Evolutionary conservation across 164 flowering plant species (phyloP), one percentile per base, ranked within the genome.

Genomic region (Vitis amurensis): DNA sequence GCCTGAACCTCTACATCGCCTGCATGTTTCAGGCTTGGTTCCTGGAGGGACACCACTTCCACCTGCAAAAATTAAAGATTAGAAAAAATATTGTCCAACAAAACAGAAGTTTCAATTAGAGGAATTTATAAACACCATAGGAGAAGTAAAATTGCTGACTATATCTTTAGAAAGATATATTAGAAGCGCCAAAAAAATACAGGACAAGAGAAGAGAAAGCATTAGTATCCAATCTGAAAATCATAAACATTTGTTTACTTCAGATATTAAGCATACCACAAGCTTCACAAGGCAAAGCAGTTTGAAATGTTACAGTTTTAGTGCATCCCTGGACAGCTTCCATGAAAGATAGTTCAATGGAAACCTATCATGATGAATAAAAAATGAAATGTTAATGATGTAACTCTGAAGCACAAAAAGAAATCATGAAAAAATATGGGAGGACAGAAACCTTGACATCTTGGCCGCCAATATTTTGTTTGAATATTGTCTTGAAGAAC

Each of bases 31-130:
- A 53, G 97, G 98, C 69, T 76, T 87, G 5, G 93, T 88, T 69
- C 99, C 99, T 80, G 98, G 97, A 77, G 98, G 98, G 63, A 95
- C 98, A 68, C 99, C 99, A 73, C 84, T 75, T 64, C 98, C 99
- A 81, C 90, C 99, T 95, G 78, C 56, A 75, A 77, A 72, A 58
- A 50, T 63, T 51, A 70, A 77, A 53, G 50, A 70, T 59, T 5
- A 58, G 3, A 11, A 37, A 6, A 37, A 37, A 37, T 37, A 37
- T 37, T 37, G 44, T n/a, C 44, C 44, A 37, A 37, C 44, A 37
- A 37, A 37, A 37, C 44, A 37, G 44, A 37, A 37, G 27, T 37
- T 3, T 37, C 44, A 37, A 37, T 37, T 37, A 37, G 44, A 37
- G 44, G 44, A 3, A 37, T 37, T 37, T 37, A 37, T 6, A 37